phyloP scores from a whole-genome alignment of 1,284 basidiomycete genomes.

The Mycosarcoma maydis region DNA sequence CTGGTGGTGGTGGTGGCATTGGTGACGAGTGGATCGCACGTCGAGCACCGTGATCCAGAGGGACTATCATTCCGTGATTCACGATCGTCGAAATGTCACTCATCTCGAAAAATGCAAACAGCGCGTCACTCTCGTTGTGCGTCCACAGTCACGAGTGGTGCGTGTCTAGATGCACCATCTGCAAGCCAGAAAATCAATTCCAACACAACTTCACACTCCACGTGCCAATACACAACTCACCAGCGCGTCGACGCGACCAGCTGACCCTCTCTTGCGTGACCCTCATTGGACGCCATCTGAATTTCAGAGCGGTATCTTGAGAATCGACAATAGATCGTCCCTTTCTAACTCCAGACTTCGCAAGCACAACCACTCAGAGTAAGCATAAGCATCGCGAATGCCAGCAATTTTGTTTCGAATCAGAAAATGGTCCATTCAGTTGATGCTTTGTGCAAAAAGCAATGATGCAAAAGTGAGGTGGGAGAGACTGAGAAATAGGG shows the following conservation, averaged over 20 bases:
- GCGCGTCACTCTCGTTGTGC: neutral
- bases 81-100: conserved; percentile 2
- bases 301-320: too few species aligned
- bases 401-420: too few species aligned
- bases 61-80: too few species aligned
- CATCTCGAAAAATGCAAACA: too few species aligned
- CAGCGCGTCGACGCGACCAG: conserved; percentile 35
- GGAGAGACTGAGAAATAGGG: conserved; percentile 1
- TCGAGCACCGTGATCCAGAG: too few species aligned
- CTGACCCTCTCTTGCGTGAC: conserved; percentile 6
- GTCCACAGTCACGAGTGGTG: too few species aligned
- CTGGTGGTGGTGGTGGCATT: neutral
- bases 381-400: too few species aligned
- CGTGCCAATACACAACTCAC: too few species aligned
- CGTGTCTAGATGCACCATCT: neutral
- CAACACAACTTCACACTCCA: too few species aligned
- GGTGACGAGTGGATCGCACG: too few species aligned
- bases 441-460: conserved; percentile 44
- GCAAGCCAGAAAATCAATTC: conserved; percentile 2
- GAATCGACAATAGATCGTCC: neutral
- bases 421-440: conserved; percentile 43
- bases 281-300: neutral
- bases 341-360: too few species aligned
- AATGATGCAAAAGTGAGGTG: conserved; percentile 32
- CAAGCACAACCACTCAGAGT: too few species aligned